Evolutionary conservation across 2,329 filamentous ascomycete species (phyloP), one percentile per base, ranked within the genome.

Genomic region (Colletotrichum graminicola): DNA sequence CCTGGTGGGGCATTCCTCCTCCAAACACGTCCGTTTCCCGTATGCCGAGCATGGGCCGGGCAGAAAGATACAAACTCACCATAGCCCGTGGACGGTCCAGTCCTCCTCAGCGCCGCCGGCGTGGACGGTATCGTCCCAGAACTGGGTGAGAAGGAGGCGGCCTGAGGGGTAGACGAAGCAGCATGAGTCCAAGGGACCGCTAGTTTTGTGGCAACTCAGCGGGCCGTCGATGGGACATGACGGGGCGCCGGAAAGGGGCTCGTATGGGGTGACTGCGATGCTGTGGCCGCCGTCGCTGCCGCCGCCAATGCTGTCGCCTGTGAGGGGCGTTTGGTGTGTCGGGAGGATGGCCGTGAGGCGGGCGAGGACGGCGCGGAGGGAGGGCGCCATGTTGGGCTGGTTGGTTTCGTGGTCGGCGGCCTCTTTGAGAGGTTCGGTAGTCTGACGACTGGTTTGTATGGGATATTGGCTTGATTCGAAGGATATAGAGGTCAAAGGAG

Each of bases 31-130:
- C 21, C 1, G 5, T 3, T 7, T 8, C 52, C 32, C 21, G 18
- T 55, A 16, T 21, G 23, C 5, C 8, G 14, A 8, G 21, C 18
- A n/a, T 10, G 10, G 4, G 32, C 43, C 43, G 62, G 32, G 4
- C n/a, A 5, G 4, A 10, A 0, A 0, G 12, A 36, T 21, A 23
- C 2, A 29, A 57, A 74, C 79, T 39, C 71, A 84, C 83, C 83
- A 84, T 39, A 84, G 74, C n/a, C 83, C 83, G 59, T 83, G 83
- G 1, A 84, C 67, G 1, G 83, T 84, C 83, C 82, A 84, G 67
- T 84, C 82, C 68, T 81, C 78, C 70, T 84, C 82, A 5, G 78
- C 75, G n/a, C 82, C 83, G 3, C 78, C 78, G 5, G 79, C 81
- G 70, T 84, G 81, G 26, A 80, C 75, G 71, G 82, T 74, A 39